Evolutionary conservation across 352 stramenopile genomes (phyloP).

Genomic region (Plasmopara muralis): DNA sequence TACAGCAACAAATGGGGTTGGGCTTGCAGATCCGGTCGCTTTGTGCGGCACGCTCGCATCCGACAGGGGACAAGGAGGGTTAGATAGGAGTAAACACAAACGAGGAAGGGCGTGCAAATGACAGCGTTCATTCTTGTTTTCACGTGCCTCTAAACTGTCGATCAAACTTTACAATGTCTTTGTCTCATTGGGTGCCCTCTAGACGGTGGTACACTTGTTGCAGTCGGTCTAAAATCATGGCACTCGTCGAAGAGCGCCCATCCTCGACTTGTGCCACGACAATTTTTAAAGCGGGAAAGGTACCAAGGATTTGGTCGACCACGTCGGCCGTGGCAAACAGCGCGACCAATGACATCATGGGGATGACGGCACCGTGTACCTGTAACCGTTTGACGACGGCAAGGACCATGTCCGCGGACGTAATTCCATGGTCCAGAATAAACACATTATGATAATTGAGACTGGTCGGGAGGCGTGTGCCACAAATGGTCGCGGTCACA

Average conservation of each 20-base stretch:
- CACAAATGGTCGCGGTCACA: slow-evolving; percentile 16
- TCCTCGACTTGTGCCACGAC: slow-evolving; percentile 29
- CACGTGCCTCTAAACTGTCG: no score
- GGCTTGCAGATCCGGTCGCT: slow-evolving; percentile 21
- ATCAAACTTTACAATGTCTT: no score
- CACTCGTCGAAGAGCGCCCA: slow-evolving; percentile 13
- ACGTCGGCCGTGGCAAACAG: slow-evolving; percentile 32
- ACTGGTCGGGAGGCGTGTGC: slow-evolving; percentile 9
- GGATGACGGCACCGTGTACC: slow-evolving; percentile 32
- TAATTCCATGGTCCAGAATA: slow-evolving; percentile 34
- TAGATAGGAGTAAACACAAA: no score
- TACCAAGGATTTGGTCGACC: slow-evolving; percentile 27
- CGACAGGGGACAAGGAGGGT: no score
- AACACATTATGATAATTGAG: slow-evolving; percentile 51
- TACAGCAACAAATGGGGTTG: slow-evolving; percentile 22
- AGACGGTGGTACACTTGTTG: slow-evolving; percentile 23
- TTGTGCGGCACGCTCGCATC: slow-evolving; percentile 23
- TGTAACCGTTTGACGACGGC: slow-evolving; percentile 29
- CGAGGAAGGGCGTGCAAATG: no score
- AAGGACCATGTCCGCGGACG: slow-evolving; percentile 24
- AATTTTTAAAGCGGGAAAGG: slow-evolving; percentile 31
- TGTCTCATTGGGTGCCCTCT: no score
- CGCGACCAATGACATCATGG: slow-evolving; percentile 39
- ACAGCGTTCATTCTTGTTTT: no score
- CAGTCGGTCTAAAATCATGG: slow-evolving; percentile 28